Conservation (phyloP, 805 yeast species). For the Yarrowia osloensis region DNA sequence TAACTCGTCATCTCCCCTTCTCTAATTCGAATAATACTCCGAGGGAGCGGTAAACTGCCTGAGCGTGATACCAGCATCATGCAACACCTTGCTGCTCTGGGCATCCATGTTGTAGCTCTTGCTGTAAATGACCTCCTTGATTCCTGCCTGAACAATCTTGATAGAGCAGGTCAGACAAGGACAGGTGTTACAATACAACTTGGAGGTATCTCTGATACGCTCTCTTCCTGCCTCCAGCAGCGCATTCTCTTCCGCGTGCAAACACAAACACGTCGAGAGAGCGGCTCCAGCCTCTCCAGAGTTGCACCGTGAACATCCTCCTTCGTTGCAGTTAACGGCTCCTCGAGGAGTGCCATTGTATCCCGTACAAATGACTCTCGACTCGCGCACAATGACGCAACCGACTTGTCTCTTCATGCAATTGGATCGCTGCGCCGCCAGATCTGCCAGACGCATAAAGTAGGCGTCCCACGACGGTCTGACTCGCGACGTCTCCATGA, state of each 20-base stretch:
- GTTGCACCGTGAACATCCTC: constrained; percentile 93
- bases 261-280: constrained; percentile 81
- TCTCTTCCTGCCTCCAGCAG: constrained; percentile 91
- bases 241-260: constrained; percentile 98
- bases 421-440: constrained; percentile 89
- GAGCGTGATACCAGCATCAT: constrained; percentile 69
- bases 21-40: constrained; percentile 31
- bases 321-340: constrained; percentile 84
- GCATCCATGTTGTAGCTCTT: constrained; percentile 92
- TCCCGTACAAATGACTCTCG: constrained; percentile 90
- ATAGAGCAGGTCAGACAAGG: constrained; percentile 96
- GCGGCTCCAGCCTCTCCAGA: constrained; percentile 64
- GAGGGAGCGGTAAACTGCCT: constrained; percentile 57
- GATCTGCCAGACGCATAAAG: constrained; percentile 88
- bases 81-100: constrained; percentile 67
- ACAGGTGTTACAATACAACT: constrained; percentile 88
- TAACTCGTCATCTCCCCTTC: not conserved
- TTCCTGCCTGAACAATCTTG: constrained; percentile 91
- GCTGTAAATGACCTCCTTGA: constrained; percentile 87
- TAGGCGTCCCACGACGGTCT: constrained; percentile 97
- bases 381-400: constrained; percentile 85
- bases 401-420: constrained; percentile 99
- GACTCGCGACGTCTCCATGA: constrained; percentile 58
- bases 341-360: constrained; percentile 97
- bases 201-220: constrained; percentile 63